phyloP scores from a whole-genome alignment of 805 yeast species.

The Zygosaccharomyces kombuchaensis region DNA sequence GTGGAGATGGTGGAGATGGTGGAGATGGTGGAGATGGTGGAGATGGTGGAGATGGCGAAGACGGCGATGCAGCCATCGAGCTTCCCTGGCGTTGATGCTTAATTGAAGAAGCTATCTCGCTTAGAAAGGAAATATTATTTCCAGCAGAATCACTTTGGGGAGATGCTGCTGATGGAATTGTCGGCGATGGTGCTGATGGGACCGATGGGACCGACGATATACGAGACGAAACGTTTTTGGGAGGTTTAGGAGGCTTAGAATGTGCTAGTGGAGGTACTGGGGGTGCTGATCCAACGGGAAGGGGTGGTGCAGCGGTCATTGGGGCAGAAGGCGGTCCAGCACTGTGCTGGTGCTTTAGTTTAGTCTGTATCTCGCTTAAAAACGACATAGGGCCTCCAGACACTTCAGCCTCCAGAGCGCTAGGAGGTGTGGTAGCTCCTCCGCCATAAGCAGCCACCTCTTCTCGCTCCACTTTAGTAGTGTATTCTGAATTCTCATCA shows the following conservation, averaged over 20 bases:
- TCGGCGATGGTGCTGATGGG: conserved; percentile 11
- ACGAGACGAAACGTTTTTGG: conserved; percentile 22
- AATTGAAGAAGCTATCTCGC: conserved; percentile 8
- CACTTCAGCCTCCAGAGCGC: conserved; percentile 4
- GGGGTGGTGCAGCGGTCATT: conserved; percentile 19
- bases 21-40: conserved; percentile 30
- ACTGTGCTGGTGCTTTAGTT: conserved; percentile 16
- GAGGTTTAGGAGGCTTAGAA: conserved; percentile 20
- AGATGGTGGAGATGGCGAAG: conserved; percentile 22
- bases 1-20: conserved; percentile 19
- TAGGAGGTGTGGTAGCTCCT: conserved; percentile 20
- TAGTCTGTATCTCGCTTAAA: conserved; percentile 30
- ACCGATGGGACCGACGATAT: conserved; percentile 29
- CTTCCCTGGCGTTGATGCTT: conserved; percentile 14
- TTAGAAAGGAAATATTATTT: conserved; percentile 7
- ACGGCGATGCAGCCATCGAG: conserved; percentile 28
- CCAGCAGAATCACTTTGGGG: conserved; percentile 3
- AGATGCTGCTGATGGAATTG: conserved; percentile 2
- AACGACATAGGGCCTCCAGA: conserved; percentile 25
- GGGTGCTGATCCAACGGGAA: conserved; percentile 17
- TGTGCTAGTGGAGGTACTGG: conserved; percentile 20
- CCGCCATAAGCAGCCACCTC: conserved; percentile 21
- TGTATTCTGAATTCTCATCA: conserved; percentile 33
- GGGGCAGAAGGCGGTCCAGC: conserved; percentile 12
- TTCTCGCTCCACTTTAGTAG: conserved; percentile 24